A percentile compares a stretch with the other conserved stretches of the same genome.
Conservation (phyloP, 2,329 filamentous ascomycete genomes). For the Colletotrichum abscissum region DNA sequence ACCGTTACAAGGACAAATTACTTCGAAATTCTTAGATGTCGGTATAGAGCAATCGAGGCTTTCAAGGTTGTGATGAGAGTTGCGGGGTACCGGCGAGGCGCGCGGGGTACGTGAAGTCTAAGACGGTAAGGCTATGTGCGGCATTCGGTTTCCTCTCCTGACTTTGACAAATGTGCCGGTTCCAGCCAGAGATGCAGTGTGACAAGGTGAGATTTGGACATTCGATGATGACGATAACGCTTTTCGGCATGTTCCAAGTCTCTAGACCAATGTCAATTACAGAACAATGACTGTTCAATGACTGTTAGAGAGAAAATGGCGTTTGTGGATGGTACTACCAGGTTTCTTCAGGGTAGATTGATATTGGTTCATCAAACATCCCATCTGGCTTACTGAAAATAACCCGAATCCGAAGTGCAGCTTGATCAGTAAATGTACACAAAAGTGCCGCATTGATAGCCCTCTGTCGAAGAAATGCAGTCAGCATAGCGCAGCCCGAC, state of each 20-base stretch:
- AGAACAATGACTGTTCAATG: neutral
- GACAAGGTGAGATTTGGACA: neutral
- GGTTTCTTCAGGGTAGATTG: neutral
- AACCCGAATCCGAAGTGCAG: neutral
- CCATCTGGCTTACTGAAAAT: neutral
- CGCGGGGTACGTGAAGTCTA: conserved; percentile 32
- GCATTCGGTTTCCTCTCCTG: neutral
- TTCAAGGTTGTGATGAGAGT: conserved; percentile 24
- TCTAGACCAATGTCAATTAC: neutral
- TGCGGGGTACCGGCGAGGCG: conserved; percentile 27
- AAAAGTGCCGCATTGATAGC: conserved; percentile 7
- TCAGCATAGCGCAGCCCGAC: conserved; percentile 3
- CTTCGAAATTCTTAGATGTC: neutral
- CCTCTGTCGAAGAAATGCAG: neutral
- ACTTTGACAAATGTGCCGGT: neutral
- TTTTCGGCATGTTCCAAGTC: neutral
- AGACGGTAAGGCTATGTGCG: conserved; percentile 4
- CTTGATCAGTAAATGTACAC: neutral
- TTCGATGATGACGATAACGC: conserved; percentile 14
- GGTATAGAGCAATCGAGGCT: neutral
- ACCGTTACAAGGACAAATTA: neutral
- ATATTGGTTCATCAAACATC: neutral
- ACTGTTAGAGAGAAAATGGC: neutral
- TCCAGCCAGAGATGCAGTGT: neutral
- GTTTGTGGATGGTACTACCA: neutral